Conservation (phyloP, 805 yeast genomes). For the Metschnikowia drakensbergensis region DNA sequence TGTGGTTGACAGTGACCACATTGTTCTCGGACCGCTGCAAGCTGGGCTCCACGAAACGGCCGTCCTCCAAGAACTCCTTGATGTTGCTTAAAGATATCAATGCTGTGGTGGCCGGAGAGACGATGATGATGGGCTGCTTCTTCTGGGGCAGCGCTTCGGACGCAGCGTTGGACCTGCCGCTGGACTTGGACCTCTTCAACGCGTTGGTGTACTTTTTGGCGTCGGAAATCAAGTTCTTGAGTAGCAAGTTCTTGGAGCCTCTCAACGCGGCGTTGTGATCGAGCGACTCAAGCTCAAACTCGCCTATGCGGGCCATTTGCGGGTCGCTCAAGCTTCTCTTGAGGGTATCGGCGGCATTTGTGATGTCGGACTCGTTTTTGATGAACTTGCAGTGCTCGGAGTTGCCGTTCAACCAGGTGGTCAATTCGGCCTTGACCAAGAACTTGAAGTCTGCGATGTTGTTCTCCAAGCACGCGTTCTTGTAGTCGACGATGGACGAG, state of each 20-base stretch:
- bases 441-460: slow-evolving; percentile 72
- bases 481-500: slow-evolving; percentile 75
- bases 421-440: slow-evolving; percentile 78
- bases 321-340: slow-evolving; percentile 38
- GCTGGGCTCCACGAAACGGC: slow-evolving; percentile 58
- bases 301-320: slow-evolving; percentile 43
- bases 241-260: slow-evolving; percentile 64
- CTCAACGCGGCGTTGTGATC: slow-evolving; percentile 61
- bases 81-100: slow-evolving; percentile 38
- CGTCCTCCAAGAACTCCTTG: slow-evolving; percentile 57
- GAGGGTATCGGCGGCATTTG: slow-evolving; percentile 3
- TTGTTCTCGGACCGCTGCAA: slow-evolving; percentile 31
- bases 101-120: slow-evolving; percentile 45
- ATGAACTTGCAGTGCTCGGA: slow-evolving; percentile 57
- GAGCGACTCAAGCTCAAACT: slow-evolving; percentile 47
- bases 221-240: slow-evolving; percentile 64
- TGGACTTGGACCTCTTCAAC: slow-evolving; percentile 33
- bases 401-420: slow-evolving; percentile 75
- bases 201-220: slow-evolving; percentile 56
- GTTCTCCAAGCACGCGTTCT: slow-evolving; percentile 62
- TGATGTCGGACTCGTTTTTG: slow-evolving; percentile 18
- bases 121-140: slow-evolving; percentile 41
- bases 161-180: slow-evolving; percentile 4
- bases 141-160: slow-evolving; percentile 16
- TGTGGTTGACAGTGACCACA: slow-evolving; percentile 51